Base-by-base conservation (phyloP, 2,329 filamentous ascomycete genomes). In the Penicillium expansum region DNA sequence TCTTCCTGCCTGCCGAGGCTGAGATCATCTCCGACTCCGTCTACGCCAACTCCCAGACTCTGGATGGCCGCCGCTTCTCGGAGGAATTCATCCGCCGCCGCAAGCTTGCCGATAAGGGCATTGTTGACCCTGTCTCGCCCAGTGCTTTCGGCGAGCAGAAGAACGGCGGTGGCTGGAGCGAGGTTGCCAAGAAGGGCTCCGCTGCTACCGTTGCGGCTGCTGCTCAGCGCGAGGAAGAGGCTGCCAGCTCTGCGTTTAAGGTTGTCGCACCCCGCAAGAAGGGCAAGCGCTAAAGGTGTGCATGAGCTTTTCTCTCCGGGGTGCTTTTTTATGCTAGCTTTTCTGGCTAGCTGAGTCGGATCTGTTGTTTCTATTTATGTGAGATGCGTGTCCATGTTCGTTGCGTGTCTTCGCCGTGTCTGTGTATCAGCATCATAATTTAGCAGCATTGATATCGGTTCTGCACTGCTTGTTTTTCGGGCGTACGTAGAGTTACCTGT, bases 221-320 rank as follows among this genome's bases (percentile, higher is more conserved):
- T 55, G 71, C 73, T 48, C 80, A 79, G 59, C 82, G 82, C 32
- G 73, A 79, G 47, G 74, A 77, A 65, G 71, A 72, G 71, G 73
- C 70, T 60, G 76, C 73, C 59, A 77, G 73, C 59, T 75, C 87
- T 10, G 85, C 84, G 48, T 97, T 97, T 79, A 94, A 94, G 80
- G 90, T 97, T 52, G 93, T 97, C 11, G 86, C 91, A 14, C 84
- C 87, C 61, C 92, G 94, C 75, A 97, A 97, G 86, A 96, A 96
- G 84, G 87, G 83, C 39, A 81, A 88, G 71, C 88, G 89, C 80
- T 91, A 88, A 67, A 48, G 35, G 44, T 60, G 39, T 62, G 57
- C 54, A 57, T 54, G 38, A 76, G 66, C 38, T 72, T 60, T 42
- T 70, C 30, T 27, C 4, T 14, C 16, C 27, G 16, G n/a, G 6